Evolutionary conservation across 306 rosid species (phyloP).

Genomic region (Notholithocarpus densiflorus): DNA sequence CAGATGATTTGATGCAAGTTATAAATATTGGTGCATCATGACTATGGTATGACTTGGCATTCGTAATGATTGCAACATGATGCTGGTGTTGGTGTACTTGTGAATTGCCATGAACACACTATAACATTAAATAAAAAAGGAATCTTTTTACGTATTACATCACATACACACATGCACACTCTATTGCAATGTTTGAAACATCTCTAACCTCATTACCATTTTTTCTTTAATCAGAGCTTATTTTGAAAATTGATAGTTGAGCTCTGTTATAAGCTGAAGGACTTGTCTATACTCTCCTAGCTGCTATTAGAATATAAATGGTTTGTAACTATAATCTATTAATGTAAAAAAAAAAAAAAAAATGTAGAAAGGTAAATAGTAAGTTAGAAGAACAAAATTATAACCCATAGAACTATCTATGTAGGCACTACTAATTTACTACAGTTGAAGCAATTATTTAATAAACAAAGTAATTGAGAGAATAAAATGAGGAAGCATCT

Average conservation of each 20-base stretch:
- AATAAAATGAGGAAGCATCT: not conserved
- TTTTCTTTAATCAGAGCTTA: not conserved
- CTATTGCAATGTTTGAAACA: not conserved
- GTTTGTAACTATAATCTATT: not conserved
- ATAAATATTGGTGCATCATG: constrained; percentile 38
- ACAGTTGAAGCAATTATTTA: not conserved
- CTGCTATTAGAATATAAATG: not conserved
- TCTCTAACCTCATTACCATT: not conserved
- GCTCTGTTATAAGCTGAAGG: not conserved
- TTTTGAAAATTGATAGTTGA: not conserved
- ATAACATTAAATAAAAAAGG: not conserved
- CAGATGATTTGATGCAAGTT: constrained; percentile 30
- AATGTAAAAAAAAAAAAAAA: not conserved
- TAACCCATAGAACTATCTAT: no score
- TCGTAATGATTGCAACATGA: constrained; percentile 18
- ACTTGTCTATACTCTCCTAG: not conserved
- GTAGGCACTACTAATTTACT: no score
- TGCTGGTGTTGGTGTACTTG: not conserved
- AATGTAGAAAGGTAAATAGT: not conserved
- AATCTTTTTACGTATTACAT: not conserved
- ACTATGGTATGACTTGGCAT: constrained; percentile 32
- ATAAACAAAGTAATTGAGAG: not conserved
- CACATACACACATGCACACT: not conserved
- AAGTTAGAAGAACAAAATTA: no score
- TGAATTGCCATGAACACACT: not conserved